Base-by-base conservation (phyloP, 495 filamentous ascomycete genomes). In the Zalerion maritima region DNA sequence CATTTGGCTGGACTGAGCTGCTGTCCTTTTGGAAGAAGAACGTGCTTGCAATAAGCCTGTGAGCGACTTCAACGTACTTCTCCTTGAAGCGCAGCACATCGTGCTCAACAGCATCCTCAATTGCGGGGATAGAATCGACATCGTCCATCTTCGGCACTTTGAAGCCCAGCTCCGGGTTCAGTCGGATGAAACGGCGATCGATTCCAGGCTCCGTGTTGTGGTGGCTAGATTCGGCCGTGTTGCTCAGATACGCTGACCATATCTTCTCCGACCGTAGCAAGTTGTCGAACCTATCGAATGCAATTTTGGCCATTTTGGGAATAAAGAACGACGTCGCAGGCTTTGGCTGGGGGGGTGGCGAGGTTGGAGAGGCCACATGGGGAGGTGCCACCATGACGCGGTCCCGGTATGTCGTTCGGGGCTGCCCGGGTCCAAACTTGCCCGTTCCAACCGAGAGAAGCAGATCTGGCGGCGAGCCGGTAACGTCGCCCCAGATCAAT, bases 401-500 rank as follows among this genome's bases (percentile, higher is more conserved):
- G n/a, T n/a, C n/a, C n/a, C n/a, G n/a, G n/a, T n/a, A n/a, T n/a
- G n/a, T n/a, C n/a, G n/a, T n/a, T n/a, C n/a, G n/a, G n/a, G n/a
- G n/a, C n/a, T n/a, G n/a, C n/a, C n/a, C n/a, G n/a, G n/a, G n/a
- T n/a, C n/a, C n/a, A n/a, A n/a, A n/a, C n/a, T n/a, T n/a, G n/a
- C 24, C 14, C 3, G 26, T 41, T 14, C 66, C 64, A 14, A 69
- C 37, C 4, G 64, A 71, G 13, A 71, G 48, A 14, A 71, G 32
- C 0, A 68, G 37, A 35, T 71, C 66, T 0, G 64, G 60, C 7
- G 36, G 36, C 14, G 34, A 22, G 13, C 54, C 29, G 3, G 23
- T 39, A 10, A 55, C 35, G 31, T 64, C 50, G 15, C 21, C 29
- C 66, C 66, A 71, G 11, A 69, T 52, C 0, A 60, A 43, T 20